Percentiles rank a stretch among this genome's conserved stretches.
phyloP scores from a whole-genome alignment of 2,329 filamentous ascomycete species.

The Monascus ruber region DNA sequence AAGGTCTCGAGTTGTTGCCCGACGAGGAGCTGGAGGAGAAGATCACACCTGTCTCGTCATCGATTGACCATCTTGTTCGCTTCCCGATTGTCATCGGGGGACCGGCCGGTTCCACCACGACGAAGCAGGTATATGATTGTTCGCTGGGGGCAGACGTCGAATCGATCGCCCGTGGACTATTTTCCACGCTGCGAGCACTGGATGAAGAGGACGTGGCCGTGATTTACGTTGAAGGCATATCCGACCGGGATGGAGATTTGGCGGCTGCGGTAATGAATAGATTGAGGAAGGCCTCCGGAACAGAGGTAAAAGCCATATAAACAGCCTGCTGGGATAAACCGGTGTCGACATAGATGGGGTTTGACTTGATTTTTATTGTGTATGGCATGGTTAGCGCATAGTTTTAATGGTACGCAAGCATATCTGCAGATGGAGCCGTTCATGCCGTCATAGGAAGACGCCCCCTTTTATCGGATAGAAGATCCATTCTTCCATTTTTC shows the following conservation, averaged over 20 bases:
- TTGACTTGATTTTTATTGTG: too few species aligned
- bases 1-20: constrained; percentile 17
- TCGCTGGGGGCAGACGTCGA: constrained; percentile 58
- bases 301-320: constrained; percentile 39
- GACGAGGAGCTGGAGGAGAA: constrained; percentile 12
- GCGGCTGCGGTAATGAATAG: constrained; percentile 81
- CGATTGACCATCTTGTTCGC: constrained; percentile 14
- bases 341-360: too few species aligned
- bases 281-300: constrained; percentile 60
- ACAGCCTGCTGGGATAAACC: constrained; percentile 11
- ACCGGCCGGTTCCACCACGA: constrained; percentile 7
- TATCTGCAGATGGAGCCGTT: too few species aligned
- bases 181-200: constrained; percentile 74
- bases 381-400: too few species aligned
- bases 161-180: constrained; percentile 74
- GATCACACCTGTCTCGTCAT: constrained; percentile 11
- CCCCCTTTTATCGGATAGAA: too few species aligned
- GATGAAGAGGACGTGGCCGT: constrained; percentile 67
- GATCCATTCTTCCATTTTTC: too few species aligned
- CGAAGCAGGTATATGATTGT: constrained; percentile 51
- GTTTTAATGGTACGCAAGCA: too few species aligned
- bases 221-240: constrained; percentile 84
- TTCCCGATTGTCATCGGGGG: constrained; percentile 18
- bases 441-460: too few species aligned
- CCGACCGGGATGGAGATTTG: constrained; percentile 59